These are phyloP conservation scores for Iberis amara DNA, from an alignment of 441 rosid genomes.

Conservation along the genomic window DNA sequence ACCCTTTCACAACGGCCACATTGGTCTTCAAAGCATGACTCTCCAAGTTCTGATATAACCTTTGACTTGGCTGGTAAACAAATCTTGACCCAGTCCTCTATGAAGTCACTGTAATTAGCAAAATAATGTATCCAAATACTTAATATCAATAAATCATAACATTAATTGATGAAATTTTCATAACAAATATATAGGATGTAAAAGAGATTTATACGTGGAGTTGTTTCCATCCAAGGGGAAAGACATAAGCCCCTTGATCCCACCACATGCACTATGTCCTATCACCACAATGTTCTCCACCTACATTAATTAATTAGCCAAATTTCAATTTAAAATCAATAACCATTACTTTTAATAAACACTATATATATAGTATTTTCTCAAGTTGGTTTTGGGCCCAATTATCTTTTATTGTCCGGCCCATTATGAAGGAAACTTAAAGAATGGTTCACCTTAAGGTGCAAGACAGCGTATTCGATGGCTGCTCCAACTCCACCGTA, in stretches of 20 bases:
- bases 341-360: too few species aligned
- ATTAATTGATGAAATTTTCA: neutral
- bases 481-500: slow-evolving; percentile 81
- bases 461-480: slow-evolving; percentile 88
- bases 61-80: slow-evolving; percentile 70
- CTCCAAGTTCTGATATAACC: slow-evolving; percentile 46
- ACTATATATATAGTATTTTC: too few species aligned
- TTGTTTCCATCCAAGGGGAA: slow-evolving; percentile 68
- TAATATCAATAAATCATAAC: neutral
- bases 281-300: slow-evolving; percentile 54
- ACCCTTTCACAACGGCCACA: slow-evolving; percentile 76
- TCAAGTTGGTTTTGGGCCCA: too few species aligned
- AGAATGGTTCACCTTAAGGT: slow-evolving; percentile 70
- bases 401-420: too few species aligned
- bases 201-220: slow-evolving; percentile 50
- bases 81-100: slow-evolving; percentile 92
- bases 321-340: too few species aligned
- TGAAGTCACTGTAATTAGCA: slow-evolving; percentile 66
- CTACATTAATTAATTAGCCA: too few species aligned
- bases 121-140: neutral
- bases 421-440: too few species aligned
- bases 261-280: slow-evolving; percentile 96
- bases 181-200: neutral
- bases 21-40: slow-evolving; percentile 39
- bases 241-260: slow-evolving; percentile 96